phyloP scores from a whole-genome alignment of 192 early-diverging fungal species.

The Nowakowskiella sp. region DNA sequence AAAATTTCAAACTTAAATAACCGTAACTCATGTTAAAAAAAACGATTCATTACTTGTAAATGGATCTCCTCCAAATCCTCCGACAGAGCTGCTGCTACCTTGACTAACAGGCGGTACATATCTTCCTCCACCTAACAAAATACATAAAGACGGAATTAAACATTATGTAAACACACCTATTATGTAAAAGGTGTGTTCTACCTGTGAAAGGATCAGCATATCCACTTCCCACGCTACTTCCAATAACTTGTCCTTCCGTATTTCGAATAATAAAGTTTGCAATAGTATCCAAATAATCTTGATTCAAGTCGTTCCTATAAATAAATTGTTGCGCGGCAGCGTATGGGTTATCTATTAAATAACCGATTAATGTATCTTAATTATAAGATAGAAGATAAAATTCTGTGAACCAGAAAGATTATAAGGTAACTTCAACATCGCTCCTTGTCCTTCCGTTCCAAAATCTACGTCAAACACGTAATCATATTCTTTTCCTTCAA shows the following conservation, averaged over 20 bases:
- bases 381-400: slow-evolving; percentile 9
- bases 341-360: slow-evolving; percentile 78
- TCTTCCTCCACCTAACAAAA: slow-evolving; percentile 13
- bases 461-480: slow-evolving; percentile 96
- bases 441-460: slow-evolving; percentile 64
- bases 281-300: slow-evolving; percentile 84
- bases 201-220: slow-evolving; percentile 63
- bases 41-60: slow-evolving; percentile 14
- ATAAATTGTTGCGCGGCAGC: slow-evolving; percentile 88
- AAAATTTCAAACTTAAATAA: not conserved
- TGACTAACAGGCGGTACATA: slow-evolving; percentile 15
- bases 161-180: not conserved
- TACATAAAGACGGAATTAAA: not conserved
- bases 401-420: slow-evolving; percentile 60
- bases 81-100: slow-evolving; percentile 4
- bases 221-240: slow-evolving; percentile 12
- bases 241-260: slow-evolving; percentile 55
- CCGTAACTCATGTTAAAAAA: not conserved
- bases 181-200: not conserved
- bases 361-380: slow-evolving; percentile 10
- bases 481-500: slow-evolving; percentile 87
- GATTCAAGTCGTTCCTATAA: slow-evolving; percentile 64
- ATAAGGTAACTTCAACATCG: slow-evolving; percentile 88
- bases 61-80: slow-evolving; percentile 1
- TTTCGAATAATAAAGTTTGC: slow-evolving; percentile 91